Evolutionary conservation across 805 yeast species (phyloP), one percentile per base, ranked within the genome.

Genomic region (Wickerhamomyces strasburgensis): DNA sequence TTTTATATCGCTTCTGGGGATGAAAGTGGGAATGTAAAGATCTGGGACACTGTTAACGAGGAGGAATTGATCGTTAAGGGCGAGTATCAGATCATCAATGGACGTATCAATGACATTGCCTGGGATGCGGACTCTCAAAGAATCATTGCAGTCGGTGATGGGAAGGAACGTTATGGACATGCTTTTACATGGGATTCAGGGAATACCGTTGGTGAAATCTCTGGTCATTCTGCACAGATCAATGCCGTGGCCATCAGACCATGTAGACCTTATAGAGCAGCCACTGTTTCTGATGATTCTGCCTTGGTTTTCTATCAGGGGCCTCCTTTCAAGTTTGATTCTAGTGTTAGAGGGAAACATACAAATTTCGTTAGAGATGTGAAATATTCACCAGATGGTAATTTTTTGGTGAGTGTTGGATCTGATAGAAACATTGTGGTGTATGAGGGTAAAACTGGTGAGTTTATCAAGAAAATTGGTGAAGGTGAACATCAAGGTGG

Each of bases 111-210:
- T 48, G 89, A 85, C 43, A 65, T 90, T 43, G 81, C 86, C 1
- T 90, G 98, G 98, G 98, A 93, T 58, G 80, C 81, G 19, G 98
- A 90, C 54, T 77, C 80, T 32, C 68, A 78, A 42, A 73, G 98
- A 48, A 65, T 93, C 35, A 85, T 93, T 54, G 96, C 96, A 1
- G 98, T 89, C 9, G 98, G 98, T 38, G 82, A 84, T 49, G 98
- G 98, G 34, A 82, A 82, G 48, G 96, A 88, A 50, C 73, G 84
- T 43, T 89, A 76, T 55, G 98, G 98, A 6, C 96, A 84, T 49
- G 88, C 94, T 46, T 86, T 90, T 58, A 78, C 95, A 6, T 84
- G 83, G 74, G 99, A 93, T 56, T 75, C 95, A 1, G 98, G 98
- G 43, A 93, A 93, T 61, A 78, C 96, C n/a, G 79, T 93, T 30